Percentiles rank a stretch among this genome's conserved stretches.
Conservation (phyloP, 805 yeast species). For the Wickerhamomyces bovis region DNA sequence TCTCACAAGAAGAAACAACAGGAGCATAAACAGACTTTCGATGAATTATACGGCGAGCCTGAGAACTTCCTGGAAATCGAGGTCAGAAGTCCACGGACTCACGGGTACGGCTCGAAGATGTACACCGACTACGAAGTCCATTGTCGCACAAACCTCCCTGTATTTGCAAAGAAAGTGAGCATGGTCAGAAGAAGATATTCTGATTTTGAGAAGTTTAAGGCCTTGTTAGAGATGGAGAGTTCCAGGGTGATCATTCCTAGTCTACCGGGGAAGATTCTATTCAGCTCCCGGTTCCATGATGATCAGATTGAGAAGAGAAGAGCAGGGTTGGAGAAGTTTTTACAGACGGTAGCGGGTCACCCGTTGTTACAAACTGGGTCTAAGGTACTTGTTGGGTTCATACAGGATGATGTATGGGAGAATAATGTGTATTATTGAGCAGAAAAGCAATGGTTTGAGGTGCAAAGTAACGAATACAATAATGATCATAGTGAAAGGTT, state of each 20-base stretch:
- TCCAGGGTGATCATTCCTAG: constrained; percentile 79
- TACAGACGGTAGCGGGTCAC: constrained; percentile 81
- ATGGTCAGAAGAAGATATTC: constrained; percentile 81
- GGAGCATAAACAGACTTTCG: constrained; percentile 55
- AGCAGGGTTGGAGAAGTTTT: constrained; percentile 75
- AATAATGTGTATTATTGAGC: constrained; percentile 16
- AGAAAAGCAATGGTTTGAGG: not conserved
- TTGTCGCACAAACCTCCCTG: constrained; percentile 88
- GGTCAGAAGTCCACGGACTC: constrained; percentile 75
- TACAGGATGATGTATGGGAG: constrained; percentile 84
- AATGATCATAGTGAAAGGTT: not conserved
- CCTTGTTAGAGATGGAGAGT: constrained; percentile 67
- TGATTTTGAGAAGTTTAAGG: constrained; percentile 80
- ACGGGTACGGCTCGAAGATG: constrained; percentile 58
- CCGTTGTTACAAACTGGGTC: constrained; percentile 89
- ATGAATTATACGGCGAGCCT: constrained; percentile 87
- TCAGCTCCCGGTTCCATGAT: constrained; percentile 69
- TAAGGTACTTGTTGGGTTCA: constrained; percentile 68
- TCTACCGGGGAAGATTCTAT: constrained; percentile 78
- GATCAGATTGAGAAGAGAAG: constrained; percentile 80
- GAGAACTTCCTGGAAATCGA: constrained; percentile 92
- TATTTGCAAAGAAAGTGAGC: constrained; percentile 59
- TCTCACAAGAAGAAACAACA: constrained; percentile 3
- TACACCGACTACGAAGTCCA: constrained; percentile 90
- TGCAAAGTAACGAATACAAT: not conserved